Evolutionary conservation across 352 stramenopile species (phyloP).

Genomic region (Pythium aristosporum): DNA sequence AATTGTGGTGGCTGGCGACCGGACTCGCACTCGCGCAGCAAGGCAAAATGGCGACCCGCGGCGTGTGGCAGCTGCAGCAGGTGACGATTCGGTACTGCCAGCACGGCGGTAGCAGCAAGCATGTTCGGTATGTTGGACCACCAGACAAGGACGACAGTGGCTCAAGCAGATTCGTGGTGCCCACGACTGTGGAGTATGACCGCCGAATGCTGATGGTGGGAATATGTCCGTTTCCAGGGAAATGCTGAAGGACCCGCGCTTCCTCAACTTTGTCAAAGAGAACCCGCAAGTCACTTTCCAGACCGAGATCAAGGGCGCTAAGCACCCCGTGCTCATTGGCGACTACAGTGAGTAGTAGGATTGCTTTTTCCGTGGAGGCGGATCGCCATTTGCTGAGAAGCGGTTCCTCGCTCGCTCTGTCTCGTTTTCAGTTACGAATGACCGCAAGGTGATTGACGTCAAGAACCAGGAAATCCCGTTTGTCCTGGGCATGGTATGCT

Average conservation of each 20-base stretch:
- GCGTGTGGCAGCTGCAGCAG: constrained; percentile 48
- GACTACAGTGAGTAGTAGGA: constrained; percentile 67
- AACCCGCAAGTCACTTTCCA: constrained; percentile 86
- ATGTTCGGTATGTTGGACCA: constrained; percentile 43
- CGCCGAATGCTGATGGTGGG: constrained; percentile 2
- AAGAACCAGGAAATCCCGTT: constrained; percentile 88
- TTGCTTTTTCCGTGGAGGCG: background rate
- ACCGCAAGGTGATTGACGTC: constrained; percentile 83
- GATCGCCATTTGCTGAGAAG: background rate
- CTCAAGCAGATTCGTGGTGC: background rate
- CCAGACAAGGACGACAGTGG: background rate
- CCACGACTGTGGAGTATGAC: background rate
- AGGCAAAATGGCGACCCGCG: constrained; percentile 39
- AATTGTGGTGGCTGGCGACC: constrained; percentile 32
- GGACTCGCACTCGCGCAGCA: constrained; percentile 11
- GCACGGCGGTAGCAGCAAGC: constrained; percentile 59
- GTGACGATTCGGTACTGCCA: constrained; percentile 55
- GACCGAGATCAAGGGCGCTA: constrained; percentile 82
- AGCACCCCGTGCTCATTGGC: constrained; percentile 78
- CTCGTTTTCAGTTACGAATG: constrained; percentile 57
- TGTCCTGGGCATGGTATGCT: constrained; percentile 72
- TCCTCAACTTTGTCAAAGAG: constrained; percentile 83
- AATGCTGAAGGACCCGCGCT: constrained; percentile 72
- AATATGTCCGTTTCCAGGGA: constrained; percentile 31
- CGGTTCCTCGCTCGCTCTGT: background rate